phyloP scores from a whole-genome alignment of 495 filamentous ascomycete species.

The Tuber indicum region DNA sequence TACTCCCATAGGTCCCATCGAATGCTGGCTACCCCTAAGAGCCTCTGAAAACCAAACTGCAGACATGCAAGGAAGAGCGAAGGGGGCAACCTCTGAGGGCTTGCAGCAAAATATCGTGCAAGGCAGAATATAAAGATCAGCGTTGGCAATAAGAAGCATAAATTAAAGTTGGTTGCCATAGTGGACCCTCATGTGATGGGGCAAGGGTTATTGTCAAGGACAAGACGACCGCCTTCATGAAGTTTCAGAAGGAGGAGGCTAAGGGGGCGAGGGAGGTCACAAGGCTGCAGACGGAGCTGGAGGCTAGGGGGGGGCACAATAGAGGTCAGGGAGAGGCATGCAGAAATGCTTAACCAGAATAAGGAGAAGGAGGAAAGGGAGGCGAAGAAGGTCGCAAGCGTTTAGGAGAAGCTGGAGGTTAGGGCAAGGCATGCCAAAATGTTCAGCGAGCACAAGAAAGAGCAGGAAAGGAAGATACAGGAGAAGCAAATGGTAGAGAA shows the following conservation, averaged over 20 bases:
- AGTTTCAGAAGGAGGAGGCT: background rate
- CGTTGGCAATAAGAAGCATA: conserved; percentile 7
- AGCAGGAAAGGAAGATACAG: too few relatives aligned
- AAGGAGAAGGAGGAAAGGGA: background rate
- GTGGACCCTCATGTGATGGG: conserved; percentile 23
- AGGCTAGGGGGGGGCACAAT: too few relatives aligned
- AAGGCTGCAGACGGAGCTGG: too few relatives aligned
- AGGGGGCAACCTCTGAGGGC: conserved; percentile 94
- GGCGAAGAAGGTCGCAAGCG: too few relatives aligned
- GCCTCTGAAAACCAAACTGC: conserved; percentile 71
- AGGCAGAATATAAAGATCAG: conserved; percentile 52
- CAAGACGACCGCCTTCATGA: conserved; percentile 2
- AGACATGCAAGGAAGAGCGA: conserved; percentile 79
- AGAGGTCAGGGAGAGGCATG: too few relatives aligned
- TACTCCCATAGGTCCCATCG: too few relatives aligned
- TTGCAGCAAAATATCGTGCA: conserved; percentile 43
- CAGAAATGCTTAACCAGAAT: too few relatives aligned
- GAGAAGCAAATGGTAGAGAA: background rate
- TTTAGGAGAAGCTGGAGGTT: background rate
- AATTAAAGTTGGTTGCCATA: conserved; percentile 34
- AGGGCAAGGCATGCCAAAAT: too few relatives aligned
- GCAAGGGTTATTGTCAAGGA: too few relatives aligned
- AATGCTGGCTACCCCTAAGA: conserved; percentile 68
- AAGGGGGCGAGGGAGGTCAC: too few relatives aligned
- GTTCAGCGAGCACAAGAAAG: too few relatives aligned